Evolutionary conservation across 1,139 yeast species (phyloP), one percentile per base, ranked within the genome.

Genomic region (Sugiyamaella pinicola): DNA sequence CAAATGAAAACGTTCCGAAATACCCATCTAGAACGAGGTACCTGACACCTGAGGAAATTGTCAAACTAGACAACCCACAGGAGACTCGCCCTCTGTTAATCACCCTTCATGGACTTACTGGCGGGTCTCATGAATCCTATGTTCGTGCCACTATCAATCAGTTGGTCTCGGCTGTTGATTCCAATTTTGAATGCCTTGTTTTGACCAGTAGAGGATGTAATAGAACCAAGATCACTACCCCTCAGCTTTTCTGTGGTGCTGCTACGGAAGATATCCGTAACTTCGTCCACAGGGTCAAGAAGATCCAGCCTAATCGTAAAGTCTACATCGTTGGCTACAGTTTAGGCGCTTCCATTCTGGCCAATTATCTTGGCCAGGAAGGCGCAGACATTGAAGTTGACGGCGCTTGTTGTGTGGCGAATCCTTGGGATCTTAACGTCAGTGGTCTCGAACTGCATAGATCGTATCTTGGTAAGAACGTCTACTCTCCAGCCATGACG

Each of bases 101-200:
- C 22, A 75, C 85, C 4, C 71, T 85, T 48, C 97, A 91, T 65
- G 98, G 97, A 0, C 78, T 91, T 38, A 91, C 89, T 4, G 97
- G 97, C 18, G 96, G 97, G 0, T 85, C 96, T 18, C 95, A 89
- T 61, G 97, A 91, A 66, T 82, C 93, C 2, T 83, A 90, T 63
- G 85, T 90, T 54, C 80, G 96, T 56, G 83, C 91, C 55, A 61
- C 67, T 8, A 60, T 70, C 40, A 55, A 62, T 41, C 61, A 58
- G 44, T 56, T 70, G 39, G 54, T 59, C 29, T 55, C 60, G 12
- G 59, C 61, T 8, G 58, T 58, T 21, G 57, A 58, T 15, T 53
- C 55, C 22, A 66, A 64, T 19, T 81, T 82, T 74, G 95, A 87
- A 58, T 79, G 83, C 13, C 87, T 83, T 28, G 96, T 90, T 12